phyloP scores from a whole-genome alignment of 2,329 filamentous ascomycete species.

The Seiridium cupressi region DNA sequence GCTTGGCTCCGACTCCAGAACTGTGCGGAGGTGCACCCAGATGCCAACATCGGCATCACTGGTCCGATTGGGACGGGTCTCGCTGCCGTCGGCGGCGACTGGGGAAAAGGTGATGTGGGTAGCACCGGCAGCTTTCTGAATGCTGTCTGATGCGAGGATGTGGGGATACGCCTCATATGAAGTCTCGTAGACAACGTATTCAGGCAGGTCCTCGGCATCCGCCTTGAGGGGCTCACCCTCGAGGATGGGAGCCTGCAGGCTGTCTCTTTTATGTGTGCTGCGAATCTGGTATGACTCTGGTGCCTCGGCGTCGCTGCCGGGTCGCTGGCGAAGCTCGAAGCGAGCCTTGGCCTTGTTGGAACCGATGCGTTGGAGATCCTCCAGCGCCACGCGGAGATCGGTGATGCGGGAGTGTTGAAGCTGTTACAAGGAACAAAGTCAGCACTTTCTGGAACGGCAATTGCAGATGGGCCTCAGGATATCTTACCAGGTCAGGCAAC shows the following conservation, averaged over 20 bases:
- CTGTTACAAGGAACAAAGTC: constrained; percentile 17
- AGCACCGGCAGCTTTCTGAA: constrained; percentile 39
- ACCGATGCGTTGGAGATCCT: constrained; percentile 31
- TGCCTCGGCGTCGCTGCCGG: constrained; percentile 19
- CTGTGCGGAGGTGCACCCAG: constrained; percentile 35
- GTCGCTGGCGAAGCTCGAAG: constrained; percentile 29
- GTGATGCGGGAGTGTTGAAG: constrained; percentile 33
- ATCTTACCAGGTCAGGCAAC: constrained; percentile 34
- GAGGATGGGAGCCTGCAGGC: constrained; percentile 19
- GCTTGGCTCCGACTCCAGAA: constrained; percentile 28
- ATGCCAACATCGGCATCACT: constrained; percentile 39
- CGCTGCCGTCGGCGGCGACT: constrained; percentile 23
- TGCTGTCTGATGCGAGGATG: constrained; percentile 36
- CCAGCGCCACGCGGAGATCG: constrained; percentile 31
- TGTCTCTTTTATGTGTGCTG: constrained; percentile 26
- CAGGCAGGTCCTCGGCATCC: constrained; percentile 33
- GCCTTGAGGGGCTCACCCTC: constrained; percentile 29
- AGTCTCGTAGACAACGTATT: constrained; percentile 42
- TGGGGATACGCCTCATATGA: constrained; percentile 43
- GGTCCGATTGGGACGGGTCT: constrained; percentile 25
- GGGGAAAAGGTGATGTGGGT: constrained; percentile 28
- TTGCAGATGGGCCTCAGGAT: not conserved
- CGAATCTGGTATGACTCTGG: constrained; percentile 34
- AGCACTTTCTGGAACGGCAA: not conserved
- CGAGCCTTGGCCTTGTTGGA: constrained; percentile 34